phyloP scores from a whole-genome alignment of 179 eudicot species.

The Vitellaria paradoxa region DNA sequence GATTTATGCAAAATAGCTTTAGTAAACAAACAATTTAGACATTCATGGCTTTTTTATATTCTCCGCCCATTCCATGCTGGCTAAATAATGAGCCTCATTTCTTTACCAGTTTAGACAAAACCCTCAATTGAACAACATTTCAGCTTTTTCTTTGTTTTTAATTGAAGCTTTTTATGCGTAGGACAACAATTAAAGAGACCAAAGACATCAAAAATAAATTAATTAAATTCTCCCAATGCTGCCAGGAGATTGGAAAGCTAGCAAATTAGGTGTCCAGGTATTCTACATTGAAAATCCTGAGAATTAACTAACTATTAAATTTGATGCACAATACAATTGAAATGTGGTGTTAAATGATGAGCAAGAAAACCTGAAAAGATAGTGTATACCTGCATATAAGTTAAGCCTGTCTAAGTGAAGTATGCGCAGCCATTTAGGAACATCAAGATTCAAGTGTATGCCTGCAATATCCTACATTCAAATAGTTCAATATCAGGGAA shows the following conservation, averaged over 20 bases:
- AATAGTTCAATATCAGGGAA: conserved; percentile 16
- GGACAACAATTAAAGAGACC: background rate
- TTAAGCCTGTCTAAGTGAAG: conserved; percentile 74
- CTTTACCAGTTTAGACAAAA: too few species aligned
- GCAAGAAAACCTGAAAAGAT: conserved; percentile 18
- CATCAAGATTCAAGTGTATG: conserved; percentile 75
- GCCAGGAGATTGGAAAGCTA: background rate
- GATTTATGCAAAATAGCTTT: background rate
- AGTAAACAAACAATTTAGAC: background rate
- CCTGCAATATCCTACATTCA: conserved; percentile 80
- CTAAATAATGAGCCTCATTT: too few species aligned
- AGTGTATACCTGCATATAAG: conserved; percentile 61
- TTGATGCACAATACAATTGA: background rate
- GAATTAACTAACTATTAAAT: background rate
- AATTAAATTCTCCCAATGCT: background rate
- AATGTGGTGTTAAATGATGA: background rate
- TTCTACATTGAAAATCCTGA: background rate
- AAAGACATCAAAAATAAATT: background rate
- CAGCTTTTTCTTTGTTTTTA: too few species aligned
- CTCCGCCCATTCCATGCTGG: background rate
- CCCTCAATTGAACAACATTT: too few species aligned
- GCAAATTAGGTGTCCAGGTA: background rate
- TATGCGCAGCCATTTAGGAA: conserved; percentile 75
- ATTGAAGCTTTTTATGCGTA: too few species aligned
- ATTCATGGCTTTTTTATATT: background rate